phyloP scores from a whole-genome alignment of 1,284 basidiomycete genomes.

The Austroboletus niveus region DNA sequence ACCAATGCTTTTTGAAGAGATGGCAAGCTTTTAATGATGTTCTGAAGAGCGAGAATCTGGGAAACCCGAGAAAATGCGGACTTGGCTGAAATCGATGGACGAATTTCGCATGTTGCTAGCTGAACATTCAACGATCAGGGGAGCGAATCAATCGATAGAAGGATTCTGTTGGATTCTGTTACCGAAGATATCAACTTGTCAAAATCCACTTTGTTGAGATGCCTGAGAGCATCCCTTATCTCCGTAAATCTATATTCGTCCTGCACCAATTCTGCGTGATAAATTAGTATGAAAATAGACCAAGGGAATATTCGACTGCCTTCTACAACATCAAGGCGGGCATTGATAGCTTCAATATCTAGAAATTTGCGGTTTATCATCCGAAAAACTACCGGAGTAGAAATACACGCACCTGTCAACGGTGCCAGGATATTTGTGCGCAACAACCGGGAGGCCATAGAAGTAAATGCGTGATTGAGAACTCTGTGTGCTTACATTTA shows the following conservation, averaged over 20 bases:
- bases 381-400: neutral
- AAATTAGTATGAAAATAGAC: slow-evolving; percentile 11
- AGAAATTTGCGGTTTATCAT: neutral
- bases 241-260: slow-evolving; percentile 73
- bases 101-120: slow-evolving; percentile 64
- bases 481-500: slow-evolving; percentile 37
- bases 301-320: slow-evolving; percentile 40
- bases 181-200: slow-evolving; percentile 84
- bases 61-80: slow-evolving; percentile 67
- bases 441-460: slow-evolving; percentile 82
- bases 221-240: slow-evolving; percentile 67
- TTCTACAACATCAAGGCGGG: slow-evolving; percentile 82
- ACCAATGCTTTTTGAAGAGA: slow-evolving; percentile 58
- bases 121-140: slow-evolving; percentile 24
- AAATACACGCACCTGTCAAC: slow-evolving; percentile 53
- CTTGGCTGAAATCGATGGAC: slow-evolving; percentile 51
- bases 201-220: slow-evolving; percentile 77
- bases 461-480: slow-evolving; percentile 82
- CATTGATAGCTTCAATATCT: slow-evolving; percentile 59
- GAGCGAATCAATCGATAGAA: neutral
- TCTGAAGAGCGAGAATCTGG: slow-evolving; percentile 76
- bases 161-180: slow-evolving; percentile 1
- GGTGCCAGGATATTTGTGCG: slow-evolving; percentile 84
- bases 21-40: slow-evolving; percentile 65
- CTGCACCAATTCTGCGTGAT: slow-evolving; percentile 65